phyloP scores from a whole-genome alignment of 2,329 filamentous ascomycete species.

The Botrytis galanthina region DNA sequence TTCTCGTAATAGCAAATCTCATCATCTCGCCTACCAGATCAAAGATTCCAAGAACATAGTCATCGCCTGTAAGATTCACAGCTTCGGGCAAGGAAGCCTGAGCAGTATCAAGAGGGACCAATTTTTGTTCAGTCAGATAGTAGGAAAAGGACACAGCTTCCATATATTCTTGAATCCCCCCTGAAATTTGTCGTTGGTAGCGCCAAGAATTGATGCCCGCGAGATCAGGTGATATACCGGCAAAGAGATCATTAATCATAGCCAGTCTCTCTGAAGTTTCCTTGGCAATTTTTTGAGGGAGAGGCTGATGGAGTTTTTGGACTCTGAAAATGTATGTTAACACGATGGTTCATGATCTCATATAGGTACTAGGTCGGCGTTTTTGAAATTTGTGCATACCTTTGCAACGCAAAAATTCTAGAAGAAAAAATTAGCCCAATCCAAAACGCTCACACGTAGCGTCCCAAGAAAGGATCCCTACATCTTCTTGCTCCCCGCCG shows the following conservation, averaged over 20 bases:
- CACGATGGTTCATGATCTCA: background rate
- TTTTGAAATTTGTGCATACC: constrained; percentile 48
- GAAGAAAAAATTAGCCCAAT: constrained; percentile 29
- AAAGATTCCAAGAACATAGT: constrained; percentile 88
- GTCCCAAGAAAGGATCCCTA: constrained; percentile 43
- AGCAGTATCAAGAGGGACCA: constrained; percentile 68
- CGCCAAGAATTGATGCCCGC: constrained; percentile 77
- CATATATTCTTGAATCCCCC: constrained; percentile 88
- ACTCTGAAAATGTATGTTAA: constrained; percentile 49
- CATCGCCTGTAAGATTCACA: constrained; percentile 70
- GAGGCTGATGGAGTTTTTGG: constrained; percentile 57
- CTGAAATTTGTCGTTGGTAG: constrained; percentile 73
- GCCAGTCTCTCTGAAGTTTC: constrained; percentile 68
- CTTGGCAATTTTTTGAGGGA: constrained; percentile 67
- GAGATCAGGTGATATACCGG: constrained; percentile 67
- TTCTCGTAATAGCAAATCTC: constrained; percentile 87
- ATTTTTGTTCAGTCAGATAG: constrained; percentile 74
- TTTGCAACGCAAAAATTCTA: constrained; percentile 82
- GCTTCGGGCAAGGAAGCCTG: constrained; percentile 47
- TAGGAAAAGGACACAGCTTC: constrained; percentile 87
- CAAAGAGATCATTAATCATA: constrained; percentile 69
- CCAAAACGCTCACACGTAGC: background rate
- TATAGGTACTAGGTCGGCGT: background rate
- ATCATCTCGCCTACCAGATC: constrained; percentile 96
- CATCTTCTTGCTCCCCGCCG: constrained; percentile 96